A percentile compares a stretch with the other conserved stretches of the same genome.
These are phyloP conservation scores for Cladophialophora chaetospira DNA, from an alignment of 2,329 filamentous ascomycete genomes.

Conservation along the genomic window DNA sequence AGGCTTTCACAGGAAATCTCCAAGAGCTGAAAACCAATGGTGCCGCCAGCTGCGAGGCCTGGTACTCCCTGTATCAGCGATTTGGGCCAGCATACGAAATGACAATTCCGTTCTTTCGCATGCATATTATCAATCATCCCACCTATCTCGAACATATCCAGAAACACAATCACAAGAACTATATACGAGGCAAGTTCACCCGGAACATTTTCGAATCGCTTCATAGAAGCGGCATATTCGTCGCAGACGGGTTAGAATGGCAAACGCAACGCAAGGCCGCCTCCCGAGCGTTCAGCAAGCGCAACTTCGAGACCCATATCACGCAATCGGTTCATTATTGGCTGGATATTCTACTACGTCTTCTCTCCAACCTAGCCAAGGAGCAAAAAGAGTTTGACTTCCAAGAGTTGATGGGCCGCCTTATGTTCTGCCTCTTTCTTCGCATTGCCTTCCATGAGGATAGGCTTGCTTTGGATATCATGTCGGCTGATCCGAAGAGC, in stretches of 20 bases:
- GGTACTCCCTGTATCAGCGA: constrained; percentile 20
- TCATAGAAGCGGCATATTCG: constrained; percentile 21
- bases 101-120: constrained; percentile 23
- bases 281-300: constrained; percentile 23
- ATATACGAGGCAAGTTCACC: constrained; percentile 20
- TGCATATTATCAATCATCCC: constrained; percentile 26
- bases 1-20: constrained; percentile 20
- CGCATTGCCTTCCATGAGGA: constrained; percentile 24
- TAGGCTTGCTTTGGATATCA: constrained; percentile 14
- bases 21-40: constrained; percentile 19
- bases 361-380: constrained; percentile 20
- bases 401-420: constrained; percentile 20
- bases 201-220: constrained; percentile 17
- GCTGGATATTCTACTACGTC: constrained; percentile 17
- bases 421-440: constrained; percentile 25
- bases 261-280: constrained; percentile 22
- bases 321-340: constrained; percentile 20
- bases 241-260: constrained; percentile 19
- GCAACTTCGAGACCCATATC: constrained; percentile 23
- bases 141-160: constrained; percentile 24
- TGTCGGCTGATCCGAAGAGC: constrained; percentile 20
- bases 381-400: constrained; percentile 18
- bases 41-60: constrained; percentile 21
- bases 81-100: constrained; percentile 23
- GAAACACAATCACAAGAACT: constrained; percentile 22